phyloP scores from a whole-genome alignment of 352 stramenopile genomes.

The Phytophthora meadii region DNA sequence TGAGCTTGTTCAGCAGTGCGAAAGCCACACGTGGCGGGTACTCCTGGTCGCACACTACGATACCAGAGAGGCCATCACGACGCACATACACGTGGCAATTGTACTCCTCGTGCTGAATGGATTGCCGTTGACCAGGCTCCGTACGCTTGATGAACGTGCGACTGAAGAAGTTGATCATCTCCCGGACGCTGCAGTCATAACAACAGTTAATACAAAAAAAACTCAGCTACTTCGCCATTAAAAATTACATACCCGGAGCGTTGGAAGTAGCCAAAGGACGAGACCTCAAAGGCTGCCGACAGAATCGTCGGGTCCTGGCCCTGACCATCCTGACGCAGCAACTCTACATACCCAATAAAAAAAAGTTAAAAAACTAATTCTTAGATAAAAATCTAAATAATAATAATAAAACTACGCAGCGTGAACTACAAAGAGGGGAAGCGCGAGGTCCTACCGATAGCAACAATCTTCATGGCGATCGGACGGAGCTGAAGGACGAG shows the following conservation, averaged over 20 bases:
- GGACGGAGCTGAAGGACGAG: slow-evolving; percentile 2
- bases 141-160: slow-evolving; percentile 99
- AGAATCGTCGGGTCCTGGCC: slow-evolving; percentile 74
- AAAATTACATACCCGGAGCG: slow-evolving; percentile 64
- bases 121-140: slow-evolving; percentile 96
- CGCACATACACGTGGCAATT: slow-evolving; percentile 98
- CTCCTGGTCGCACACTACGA: slow-evolving; percentile 97
- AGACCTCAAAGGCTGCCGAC: slow-evolving; percentile 74
- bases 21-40: slow-evolving; percentile 99
- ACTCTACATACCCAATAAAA: slow-evolving; percentile 42
- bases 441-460: slow-evolving; percentile 67
- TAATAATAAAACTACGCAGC: neutral
- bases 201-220: neutral
- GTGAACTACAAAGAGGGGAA: neutral
- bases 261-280: slow-evolving; percentile 89
- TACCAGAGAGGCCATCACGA: slow-evolving; percentile 95
- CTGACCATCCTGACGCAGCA: slow-evolving; percentile 71
- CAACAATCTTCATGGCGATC: slow-evolving; percentile 83
- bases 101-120: slow-evolving; percentile 98
- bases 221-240: neutral
- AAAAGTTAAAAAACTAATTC: slow-evolving; percentile 4
- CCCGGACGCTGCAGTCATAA: slow-evolving; percentile 82
- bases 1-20: slow-evolving; percentile 95
- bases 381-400: neutral
- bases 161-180: slow-evolving; percentile 99